Conservation (phyloP, 1,284 basidiomycete genomes). For the Gomphus sp. region DNA sequence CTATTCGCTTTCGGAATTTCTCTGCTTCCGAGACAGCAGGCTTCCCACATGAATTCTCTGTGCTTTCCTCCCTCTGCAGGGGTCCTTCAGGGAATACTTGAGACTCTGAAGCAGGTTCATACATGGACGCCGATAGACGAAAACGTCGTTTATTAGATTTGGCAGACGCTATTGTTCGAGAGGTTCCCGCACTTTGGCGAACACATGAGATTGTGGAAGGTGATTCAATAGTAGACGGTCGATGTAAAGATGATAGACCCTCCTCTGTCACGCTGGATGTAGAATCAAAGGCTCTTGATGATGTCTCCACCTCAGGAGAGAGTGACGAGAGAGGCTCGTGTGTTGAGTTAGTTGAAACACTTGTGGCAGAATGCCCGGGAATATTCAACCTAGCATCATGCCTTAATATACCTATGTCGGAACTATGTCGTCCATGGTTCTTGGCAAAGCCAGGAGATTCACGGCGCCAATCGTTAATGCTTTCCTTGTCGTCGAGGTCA, state of each 20-base stretch:
- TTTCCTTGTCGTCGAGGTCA: conserved; percentile 41
- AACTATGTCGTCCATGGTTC: conserved; percentile 8
- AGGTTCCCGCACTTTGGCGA: neutral
- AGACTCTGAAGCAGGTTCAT: conserved; percentile 36
- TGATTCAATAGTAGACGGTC: neutral
- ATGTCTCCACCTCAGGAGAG: neutral
- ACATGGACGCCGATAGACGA: conserved; percentile 49
- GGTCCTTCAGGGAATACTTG: neutral
- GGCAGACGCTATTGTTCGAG: conserved; percentile 1
- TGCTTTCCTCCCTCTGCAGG: neutral
- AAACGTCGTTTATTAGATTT: conserved; percentile 38
- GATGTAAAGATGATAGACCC: neutral
- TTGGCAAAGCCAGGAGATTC: neutral
- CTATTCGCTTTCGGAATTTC: conserved; percentile 66
- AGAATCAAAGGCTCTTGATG: neutral
- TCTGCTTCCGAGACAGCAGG: conserved; percentile 37
- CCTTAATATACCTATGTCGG: conserved; percentile 2
- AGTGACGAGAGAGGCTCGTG: neutral
- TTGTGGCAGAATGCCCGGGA: neutral
- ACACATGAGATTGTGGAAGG: neutral
- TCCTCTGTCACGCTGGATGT: neutral
- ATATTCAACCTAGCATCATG: neutral
- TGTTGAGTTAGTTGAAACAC: neutral
- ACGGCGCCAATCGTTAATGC: conserved; percentile 16
- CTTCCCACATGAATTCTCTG: neutral